Percentiles rank a stretch among this genome's conserved stretches.
Conservation (phyloP, 345 rosid genomes). For the Gossypium herbaceum region DNA sequence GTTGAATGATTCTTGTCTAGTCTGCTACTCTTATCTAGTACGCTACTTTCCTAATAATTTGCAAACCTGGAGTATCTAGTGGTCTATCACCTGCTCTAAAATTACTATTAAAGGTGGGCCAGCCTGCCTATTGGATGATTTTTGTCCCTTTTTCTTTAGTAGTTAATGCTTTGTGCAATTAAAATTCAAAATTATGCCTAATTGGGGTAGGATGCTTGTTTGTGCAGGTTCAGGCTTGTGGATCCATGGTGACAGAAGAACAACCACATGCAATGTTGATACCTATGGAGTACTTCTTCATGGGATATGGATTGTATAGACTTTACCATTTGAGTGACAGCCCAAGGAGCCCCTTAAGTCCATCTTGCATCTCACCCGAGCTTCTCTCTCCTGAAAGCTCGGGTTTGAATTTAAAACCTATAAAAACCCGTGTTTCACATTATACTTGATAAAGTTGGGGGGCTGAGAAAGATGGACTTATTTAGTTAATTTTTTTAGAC, state of each 20-base stretch:
- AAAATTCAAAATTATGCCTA: not conserved
- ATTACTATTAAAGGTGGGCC: not conserved
- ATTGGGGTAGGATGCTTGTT: not conserved
- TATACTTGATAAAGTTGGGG: conserved; percentile 10
- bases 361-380: conserved; percentile 84
- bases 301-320: conserved; percentile 78
- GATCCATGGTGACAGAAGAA: conserved; percentile 98
- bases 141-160: not conserved
- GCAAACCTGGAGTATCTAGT: not conserved
- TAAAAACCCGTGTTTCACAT: conserved; percentile 60
- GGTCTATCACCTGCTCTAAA: not conserved
- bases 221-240: conserved; percentile 91
- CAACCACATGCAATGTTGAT: conserved; percentile 96
- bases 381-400: conserved; percentile 97
- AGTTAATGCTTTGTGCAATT: not conserved
- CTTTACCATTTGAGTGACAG: conserved; percentile 62
- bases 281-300: conserved; percentile 91
- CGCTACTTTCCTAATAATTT: not conserved
- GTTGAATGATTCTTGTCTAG: not conserved
- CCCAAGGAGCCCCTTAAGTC: conserved; percentile 93
- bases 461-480: not conserved
- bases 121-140: not conserved
- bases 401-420: conserved; percentile 97
- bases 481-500: not conserved
- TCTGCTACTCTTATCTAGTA: not conserved